Evolutionary conservation across 345 rosid genomes (phyloP).

Genomic region (Gossypium anomalum): DNA sequence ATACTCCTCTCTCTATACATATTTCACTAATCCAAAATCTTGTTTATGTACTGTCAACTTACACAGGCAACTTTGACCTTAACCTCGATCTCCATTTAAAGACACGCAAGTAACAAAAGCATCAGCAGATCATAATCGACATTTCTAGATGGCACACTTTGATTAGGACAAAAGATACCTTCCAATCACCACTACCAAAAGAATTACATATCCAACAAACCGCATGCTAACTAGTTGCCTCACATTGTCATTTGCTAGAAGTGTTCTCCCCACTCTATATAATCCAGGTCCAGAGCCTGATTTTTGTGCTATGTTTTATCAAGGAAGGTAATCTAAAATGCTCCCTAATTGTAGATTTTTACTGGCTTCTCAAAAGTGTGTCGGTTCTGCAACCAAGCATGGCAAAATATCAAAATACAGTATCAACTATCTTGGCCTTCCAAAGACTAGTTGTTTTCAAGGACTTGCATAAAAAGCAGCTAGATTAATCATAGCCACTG

Average conservation of each 20-base stretch:
- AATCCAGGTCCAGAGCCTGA: conserved; percentile 9
- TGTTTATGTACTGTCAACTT: conserved; percentile 25
- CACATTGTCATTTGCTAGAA: conserved; percentile 7
- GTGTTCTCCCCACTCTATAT: conserved; percentile 9
- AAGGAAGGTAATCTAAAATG: conserved; percentile 11
- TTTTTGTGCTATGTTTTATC: conserved; percentile 12
- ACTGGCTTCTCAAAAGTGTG: conserved; percentile 68
- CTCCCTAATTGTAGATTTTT: conserved; percentile 61
- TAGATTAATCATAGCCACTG: not conserved
- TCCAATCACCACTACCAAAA: conserved; percentile 12
- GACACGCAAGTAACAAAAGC: conserved; percentile 3
- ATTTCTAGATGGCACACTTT: conserved; percentile 14
- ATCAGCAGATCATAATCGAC: conserved; percentile 16
- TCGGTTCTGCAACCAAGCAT: conserved; percentile 49
- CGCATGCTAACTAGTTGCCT: conserved; percentile 11
- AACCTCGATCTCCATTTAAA: conserved; percentile 12
- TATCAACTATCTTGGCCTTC: not conserved
- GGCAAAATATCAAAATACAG: not conserved
- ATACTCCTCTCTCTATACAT: conserved; percentile 23
- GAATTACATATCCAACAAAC: conserved; percentile 26
- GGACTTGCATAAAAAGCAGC: not conserved
- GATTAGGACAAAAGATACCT: conserved; percentile 8
- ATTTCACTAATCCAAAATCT: conserved; percentile 27
- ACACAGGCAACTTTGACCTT: conserved; percentile 18
- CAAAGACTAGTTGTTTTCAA: not conserved